These are phyloP conservation scores for Mycothermus thermophilus DNA, from an alignment of 495 filamentous ascomycete species.

Conservation along the genomic window DNA sequence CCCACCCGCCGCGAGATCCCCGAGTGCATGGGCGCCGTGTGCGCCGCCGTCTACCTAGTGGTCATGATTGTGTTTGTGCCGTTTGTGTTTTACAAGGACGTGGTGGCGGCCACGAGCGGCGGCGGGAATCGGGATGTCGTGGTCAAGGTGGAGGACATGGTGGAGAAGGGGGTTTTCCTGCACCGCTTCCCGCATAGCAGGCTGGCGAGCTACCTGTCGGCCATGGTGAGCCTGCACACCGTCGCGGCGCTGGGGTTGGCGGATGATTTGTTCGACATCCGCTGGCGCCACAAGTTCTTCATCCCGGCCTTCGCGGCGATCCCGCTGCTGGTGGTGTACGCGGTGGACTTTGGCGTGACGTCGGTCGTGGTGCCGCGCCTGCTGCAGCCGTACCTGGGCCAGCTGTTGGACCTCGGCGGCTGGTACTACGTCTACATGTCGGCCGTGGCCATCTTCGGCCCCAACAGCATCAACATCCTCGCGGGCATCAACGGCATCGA, in stretches of 20 bases:
- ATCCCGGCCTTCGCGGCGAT: slow-evolving; percentile 91
- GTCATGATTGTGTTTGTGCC: slow-evolving; percentile 83
- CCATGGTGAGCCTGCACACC: slow-evolving; percentile 77
- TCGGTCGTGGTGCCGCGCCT: slow-evolving; percentile 79
- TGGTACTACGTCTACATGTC: slow-evolving; percentile 97
- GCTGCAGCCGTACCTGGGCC: slow-evolving; percentile 68
- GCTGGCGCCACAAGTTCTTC: slow-evolving; percentile 96
- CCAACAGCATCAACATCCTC: slow-evolving; percentile 97
- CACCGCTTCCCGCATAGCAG: slow-evolving; percentile 92
- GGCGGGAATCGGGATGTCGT: slow-evolving; percentile 84
- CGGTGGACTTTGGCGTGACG: slow-evolving; percentile 95
- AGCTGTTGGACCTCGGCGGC: slow-evolving; percentile 70
- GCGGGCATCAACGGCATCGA: slow-evolving; percentile 97
- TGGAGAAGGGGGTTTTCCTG: slow-evolving; percentile 64
- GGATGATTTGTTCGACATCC: slow-evolving; percentile 94
- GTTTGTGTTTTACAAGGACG: slow-evolving; percentile 95
- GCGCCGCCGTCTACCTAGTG: slow-evolving; percentile 82
- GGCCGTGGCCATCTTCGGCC: slow-evolving; percentile 83
- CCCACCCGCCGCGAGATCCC: slow-evolving; percentile 55
- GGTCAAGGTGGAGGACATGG: slow-evolving; percentile 45
- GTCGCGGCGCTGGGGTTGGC: slow-evolving; percentile 83
- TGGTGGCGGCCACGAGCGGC: slow-evolving; percentile 88
- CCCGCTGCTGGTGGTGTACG: slow-evolving; percentile 91
- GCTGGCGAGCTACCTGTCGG: slow-evolving; percentile 91
- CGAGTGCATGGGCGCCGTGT: slow-evolving; percentile 95